Conservation (phyloP, 2,329 filamentous ascomycete species). For the Aureobasidium melanogenum region DNA sequence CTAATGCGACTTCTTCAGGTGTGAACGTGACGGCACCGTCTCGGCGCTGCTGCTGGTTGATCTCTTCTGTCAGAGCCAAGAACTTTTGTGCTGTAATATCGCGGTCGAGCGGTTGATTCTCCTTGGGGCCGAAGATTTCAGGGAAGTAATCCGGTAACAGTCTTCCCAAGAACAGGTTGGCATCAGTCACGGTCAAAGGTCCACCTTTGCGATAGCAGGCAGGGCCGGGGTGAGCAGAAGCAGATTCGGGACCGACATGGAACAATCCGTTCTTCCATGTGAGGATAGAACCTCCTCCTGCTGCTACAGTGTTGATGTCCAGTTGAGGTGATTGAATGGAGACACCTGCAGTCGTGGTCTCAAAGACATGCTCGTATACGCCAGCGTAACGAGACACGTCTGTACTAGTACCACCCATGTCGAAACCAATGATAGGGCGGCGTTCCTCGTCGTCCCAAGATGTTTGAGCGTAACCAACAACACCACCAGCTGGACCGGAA, state of each 20-base stretch:
- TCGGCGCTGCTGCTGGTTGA: slow-evolving; percentile 31
- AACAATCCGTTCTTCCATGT: slow-evolving; percentile 21
- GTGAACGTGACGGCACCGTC: slow-evolving; percentile 39
- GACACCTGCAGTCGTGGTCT: slow-evolving; percentile 26
- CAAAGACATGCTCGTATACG: slow-evolving; percentile 24
- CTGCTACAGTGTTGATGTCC: slow-evolving; percentile 30
- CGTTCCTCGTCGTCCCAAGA: slow-evolving; percentile 44
- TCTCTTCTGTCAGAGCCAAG: slow-evolving; percentile 32
- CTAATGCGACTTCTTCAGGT: slow-evolving; percentile 21
- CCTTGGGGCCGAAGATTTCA: slow-evolving; percentile 26
- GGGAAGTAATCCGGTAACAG: slow-evolving; percentile 25
- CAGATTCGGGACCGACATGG: slow-evolving; percentile 20
- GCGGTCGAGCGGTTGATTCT: slow-evolving; percentile 29
- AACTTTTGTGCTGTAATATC: slow-evolving; percentile 36
- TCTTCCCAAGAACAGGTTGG: slow-evolving; percentile 27
- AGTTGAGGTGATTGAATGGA: slow-evolving; percentile 25
- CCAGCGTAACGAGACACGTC: slow-evolving; percentile 28
- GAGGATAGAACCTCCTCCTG: slow-evolving; percentile 39
- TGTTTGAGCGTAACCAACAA: slow-evolving; percentile 26
- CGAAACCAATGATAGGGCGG: slow-evolving; percentile 34
- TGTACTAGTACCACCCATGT: slow-evolving; percentile 24
- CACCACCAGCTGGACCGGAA: slow-evolving; percentile 29
- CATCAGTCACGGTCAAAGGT: slow-evolving; percentile 28
- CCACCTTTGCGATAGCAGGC: slow-evolving; percentile 28
- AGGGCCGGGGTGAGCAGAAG: slow-evolving; percentile 31